These are phyloP conservation scores for Ephemerocybe angulata DNA, from an alignment of 768 basidiomycete genomes.

Conservation along the genomic window DNA sequence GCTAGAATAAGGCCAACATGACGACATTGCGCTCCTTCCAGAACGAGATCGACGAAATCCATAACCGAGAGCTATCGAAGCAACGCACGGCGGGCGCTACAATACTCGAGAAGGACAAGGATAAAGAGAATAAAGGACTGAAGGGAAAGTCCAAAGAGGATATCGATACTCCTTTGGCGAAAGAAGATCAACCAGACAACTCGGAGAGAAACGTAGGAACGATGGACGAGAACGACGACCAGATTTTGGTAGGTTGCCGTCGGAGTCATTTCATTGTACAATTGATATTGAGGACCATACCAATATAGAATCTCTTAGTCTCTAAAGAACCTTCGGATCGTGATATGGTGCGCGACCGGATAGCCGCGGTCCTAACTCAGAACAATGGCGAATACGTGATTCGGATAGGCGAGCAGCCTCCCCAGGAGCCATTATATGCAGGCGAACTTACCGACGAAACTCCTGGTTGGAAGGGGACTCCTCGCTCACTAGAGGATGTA, in stretches of 20 bases:
- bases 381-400: constrained; percentile 72
- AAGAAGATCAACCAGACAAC: constrained; percentile 9
- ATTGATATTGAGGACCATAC: not conserved
- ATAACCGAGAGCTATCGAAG: constrained; percentile 60
- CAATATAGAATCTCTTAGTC: constrained; percentile 43
- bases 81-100: constrained; percentile 39
- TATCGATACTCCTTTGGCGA: constrained; percentile 9
- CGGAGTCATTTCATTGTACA: constrained; percentile 8
- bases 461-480: constrained; percentile 53
- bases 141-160: constrained; percentile 45
- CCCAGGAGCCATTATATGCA: constrained; percentile 51
- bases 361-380: constrained; percentile 66
- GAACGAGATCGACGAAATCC: constrained; percentile 74
- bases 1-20: constrained; percentile 29
- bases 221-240: constrained; percentile 49
- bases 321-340: constrained; percentile 39
- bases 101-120: constrained; percentile 24
- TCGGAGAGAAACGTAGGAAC: constrained; percentile 7
- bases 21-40: constrained; percentile 62
- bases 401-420: constrained; percentile 66
- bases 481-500: constrained; percentile 51
- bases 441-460: constrained; percentile 46
- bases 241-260: constrained; percentile 43
- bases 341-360: constrained; percentile 56
- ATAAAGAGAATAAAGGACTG: constrained; percentile 31